Evolutionary conservation across 176 grass and related monocot species (phyloP), one percentile per base, ranked within the genome.

Genomic region (Tuctoria greenei): DNA sequence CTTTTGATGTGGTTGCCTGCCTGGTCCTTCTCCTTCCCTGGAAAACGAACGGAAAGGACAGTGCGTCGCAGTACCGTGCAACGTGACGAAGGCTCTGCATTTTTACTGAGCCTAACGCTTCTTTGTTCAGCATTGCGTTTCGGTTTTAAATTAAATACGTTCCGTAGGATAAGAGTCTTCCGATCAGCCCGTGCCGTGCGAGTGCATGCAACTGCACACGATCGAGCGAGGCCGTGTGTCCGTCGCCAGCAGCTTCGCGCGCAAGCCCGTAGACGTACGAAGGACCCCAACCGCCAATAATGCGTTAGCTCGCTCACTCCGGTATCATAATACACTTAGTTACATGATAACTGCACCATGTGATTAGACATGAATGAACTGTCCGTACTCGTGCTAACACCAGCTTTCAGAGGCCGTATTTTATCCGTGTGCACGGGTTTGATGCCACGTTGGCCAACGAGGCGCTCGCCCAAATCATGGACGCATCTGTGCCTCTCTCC

Each of bases 401-500:
- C 59, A 56, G 43, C 74, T 34, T 46, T 7, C 15, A 4, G 0
- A 7, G 25, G 3, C 15, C 46, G 0, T 50, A 20, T 50, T 28
- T 47, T 79, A 23, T 49, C 1, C 31, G 25, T 31, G 60, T 77
- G 67, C 62, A 42, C 68, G 68, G 83, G 75, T 39, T 43, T 67
- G 68, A 69, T 79, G 80, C 73, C 79, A 87, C 72, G 79, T 87
- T 51, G 18, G 79, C 76, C 86, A 83, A 84, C 81, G 37, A 80
- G 56, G 86, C 49, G 49, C 18, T 31, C 10, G 9, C 40, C 36
- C 39, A 63, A 64, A 76, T 81, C 71, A 75, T 55, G 55, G 23
- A 58, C 55, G 77, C 66, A 36, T 77, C 27, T 73, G 60, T 20
- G 17, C 55, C 23, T 68, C 79, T 62, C 69, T 73, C 68, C 61